These are phyloP conservation scores for Saccharomyces hybrid DNA, from an alignment of 1,139 yeast genomes.

Conservation along the genomic window DNA sequence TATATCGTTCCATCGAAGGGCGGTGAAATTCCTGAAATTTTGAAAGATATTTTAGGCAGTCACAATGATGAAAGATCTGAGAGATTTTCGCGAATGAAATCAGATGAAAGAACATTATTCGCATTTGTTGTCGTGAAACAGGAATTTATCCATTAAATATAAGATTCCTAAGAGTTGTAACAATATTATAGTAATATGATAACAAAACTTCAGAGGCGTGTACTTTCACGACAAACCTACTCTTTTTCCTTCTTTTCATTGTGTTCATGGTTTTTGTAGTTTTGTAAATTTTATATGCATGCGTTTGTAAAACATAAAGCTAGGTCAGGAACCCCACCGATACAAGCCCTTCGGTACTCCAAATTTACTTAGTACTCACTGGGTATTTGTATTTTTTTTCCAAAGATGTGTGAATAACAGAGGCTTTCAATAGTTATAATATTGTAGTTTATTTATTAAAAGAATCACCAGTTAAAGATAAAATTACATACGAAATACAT, in stretches of 20 bases:
- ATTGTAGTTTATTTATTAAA: background rate
- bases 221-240: background rate
- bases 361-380: background rate
- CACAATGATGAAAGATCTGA: background rate
- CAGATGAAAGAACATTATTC: conserved; percentile 10
- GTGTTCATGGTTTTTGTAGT: background rate
- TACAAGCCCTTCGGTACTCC: background rate
- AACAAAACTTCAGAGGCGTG: background rate
- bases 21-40: conserved; percentile 9
- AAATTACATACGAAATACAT: background rate
- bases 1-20: conserved; percentile 17
- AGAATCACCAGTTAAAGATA: background rate
- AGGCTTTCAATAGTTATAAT: background rate
- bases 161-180: background rate
- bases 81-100: conserved; percentile 1
- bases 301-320: background rate
- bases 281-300: background rate
- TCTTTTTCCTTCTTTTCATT: background rate
- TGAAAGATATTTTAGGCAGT: background rate
- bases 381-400: background rate
- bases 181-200: background rate
- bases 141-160: conserved; percentile 11
- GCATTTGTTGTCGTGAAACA: conserved; percentile 19
- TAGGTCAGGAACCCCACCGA: background rate
- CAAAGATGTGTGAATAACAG: conserved; percentile 5